These are phyloP conservation scores for Epicoccum nigrum DNA, from an alignment of 2,329 filamentous ascomycete genomes.

Conservation along the genomic window DNA sequence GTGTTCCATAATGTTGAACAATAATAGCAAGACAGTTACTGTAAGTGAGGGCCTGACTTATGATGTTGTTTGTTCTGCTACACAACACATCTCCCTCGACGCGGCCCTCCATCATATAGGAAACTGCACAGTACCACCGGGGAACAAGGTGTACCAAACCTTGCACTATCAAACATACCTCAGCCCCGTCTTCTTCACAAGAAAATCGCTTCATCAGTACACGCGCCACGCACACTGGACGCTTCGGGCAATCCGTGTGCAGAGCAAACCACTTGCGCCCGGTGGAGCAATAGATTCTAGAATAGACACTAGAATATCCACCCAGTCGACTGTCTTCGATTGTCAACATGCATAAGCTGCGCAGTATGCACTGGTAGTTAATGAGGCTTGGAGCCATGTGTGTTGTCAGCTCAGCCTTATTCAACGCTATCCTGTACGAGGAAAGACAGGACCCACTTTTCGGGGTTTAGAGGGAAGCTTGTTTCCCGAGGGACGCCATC, in stretches of 20 bases:
- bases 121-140: background rate
- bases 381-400: slow-evolving; percentile 3
- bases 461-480: background rate
- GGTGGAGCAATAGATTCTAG: too few relatives aligned
- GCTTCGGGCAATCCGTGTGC: too few relatives aligned
- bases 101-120: slow-evolving; percentile 4
- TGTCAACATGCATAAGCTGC: slow-evolving; percentile 1
- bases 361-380: slow-evolving; percentile 2
- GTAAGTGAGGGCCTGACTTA: background rate
- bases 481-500: background rate
- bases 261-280: too few relatives aligned
- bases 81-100: background rate
- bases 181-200: slow-evolving; percentile 3
- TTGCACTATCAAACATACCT: slow-evolving; percentile 8
- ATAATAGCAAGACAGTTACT: background rate
- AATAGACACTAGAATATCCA: background rate
- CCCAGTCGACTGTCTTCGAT: background rate
- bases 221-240: background rate
- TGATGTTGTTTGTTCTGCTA: background rate
- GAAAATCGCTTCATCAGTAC: background rate
- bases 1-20: too few relatives aligned
- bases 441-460: background rate
- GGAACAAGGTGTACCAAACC: slow-evolving; percentile 1
- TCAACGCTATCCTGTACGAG: background rate
- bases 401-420: slow-evolving; percentile 11